phyloP scores from a whole-genome alignment of 2,329 filamentous ascomycete genomes.

The Penicillium verrucosum region DNA sequence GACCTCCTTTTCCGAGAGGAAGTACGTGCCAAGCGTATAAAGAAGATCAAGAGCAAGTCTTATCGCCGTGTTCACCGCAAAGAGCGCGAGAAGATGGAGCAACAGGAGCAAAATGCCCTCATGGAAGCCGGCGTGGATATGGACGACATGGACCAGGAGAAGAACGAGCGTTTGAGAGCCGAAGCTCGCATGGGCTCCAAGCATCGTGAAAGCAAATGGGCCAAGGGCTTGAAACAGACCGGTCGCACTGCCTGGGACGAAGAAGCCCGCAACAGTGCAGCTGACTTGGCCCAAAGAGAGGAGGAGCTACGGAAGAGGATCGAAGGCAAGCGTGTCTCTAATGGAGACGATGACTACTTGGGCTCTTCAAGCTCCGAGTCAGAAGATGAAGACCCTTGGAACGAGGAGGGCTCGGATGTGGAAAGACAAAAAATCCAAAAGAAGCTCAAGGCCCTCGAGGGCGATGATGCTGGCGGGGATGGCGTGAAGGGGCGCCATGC shows the following conservation, averaged over 20 bases:
- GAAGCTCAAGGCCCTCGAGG: constrained; percentile 49
- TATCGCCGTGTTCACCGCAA: constrained; percentile 90
- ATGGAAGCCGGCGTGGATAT: constrained; percentile 58
- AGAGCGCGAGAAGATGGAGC: constrained; percentile 60
- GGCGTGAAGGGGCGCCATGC: constrained; percentile 52
- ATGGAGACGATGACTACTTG: constrained; percentile 56
- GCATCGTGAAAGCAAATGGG: constrained; percentile 88
- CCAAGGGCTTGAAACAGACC: constrained; percentile 74
- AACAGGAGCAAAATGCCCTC: constrained; percentile 57
- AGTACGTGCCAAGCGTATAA: constrained; percentile 83
- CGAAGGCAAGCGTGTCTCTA: constrained; percentile 65
- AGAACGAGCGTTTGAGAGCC: constrained; percentile 70
- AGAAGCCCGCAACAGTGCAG: constrained; percentile 71
- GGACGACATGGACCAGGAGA: constrained; percentile 63
- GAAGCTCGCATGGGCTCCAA: constrained; percentile 81
- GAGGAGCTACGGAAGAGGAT: constrained; percentile 78
- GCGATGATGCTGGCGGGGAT: constrained; percentile 43
- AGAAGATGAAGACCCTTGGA: constrained; percentile 57
- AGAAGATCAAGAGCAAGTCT: constrained; percentile 98
- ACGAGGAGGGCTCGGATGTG: constrained; percentile 45
- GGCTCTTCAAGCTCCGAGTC: constrained; percentile 60
- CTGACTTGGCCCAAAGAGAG: constrained; percentile 76
- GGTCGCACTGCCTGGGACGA: constrained; percentile 86
- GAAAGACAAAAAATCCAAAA: constrained; percentile 37
- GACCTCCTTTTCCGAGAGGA: constrained; percentile 87